These are phyloP conservation scores for Ilyonectria mors-panacis DNA, from an alignment of 2,329 filamentous ascomycete genomes.

Conservation along the genomic window DNA sequence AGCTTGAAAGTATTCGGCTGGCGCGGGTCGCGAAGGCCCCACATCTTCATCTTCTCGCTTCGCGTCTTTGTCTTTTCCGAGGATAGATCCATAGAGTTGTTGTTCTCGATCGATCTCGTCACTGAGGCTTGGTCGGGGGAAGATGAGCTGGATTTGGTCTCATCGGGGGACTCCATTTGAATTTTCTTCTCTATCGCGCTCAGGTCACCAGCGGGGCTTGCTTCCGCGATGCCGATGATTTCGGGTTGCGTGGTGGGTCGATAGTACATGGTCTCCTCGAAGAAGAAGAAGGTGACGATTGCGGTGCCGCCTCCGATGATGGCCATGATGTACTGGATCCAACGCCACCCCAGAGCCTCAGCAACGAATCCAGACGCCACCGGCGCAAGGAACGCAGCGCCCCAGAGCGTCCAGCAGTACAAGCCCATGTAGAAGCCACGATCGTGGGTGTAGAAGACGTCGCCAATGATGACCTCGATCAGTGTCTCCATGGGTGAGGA, in stretches of 20 bases:
- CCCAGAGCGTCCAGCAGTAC: slow-evolving; percentile 45
- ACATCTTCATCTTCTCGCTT: slow-evolving; percentile 37
- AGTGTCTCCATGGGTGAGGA: slow-evolving; percentile 44
- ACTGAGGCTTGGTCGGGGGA: slow-evolving; percentile 9
- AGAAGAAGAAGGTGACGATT: slow-evolving; percentile 41
- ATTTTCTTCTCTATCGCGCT: slow-evolving; percentile 20
- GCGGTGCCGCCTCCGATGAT: slow-evolving; percentile 32
- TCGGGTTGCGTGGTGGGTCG: slow-evolving; percentile 21
- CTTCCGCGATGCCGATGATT: slow-evolving; percentile 7
- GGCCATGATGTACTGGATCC: slow-evolving; percentile 45
- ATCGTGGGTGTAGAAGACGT: slow-evolving; percentile 44
- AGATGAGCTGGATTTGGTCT: not conserved
- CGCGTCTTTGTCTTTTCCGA: slow-evolving; percentile 27
- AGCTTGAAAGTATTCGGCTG: slow-evolving; percentile 41
- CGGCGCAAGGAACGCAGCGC: slow-evolving; percentile 43
- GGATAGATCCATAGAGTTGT: not conserved
- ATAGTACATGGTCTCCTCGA: slow-evolving; percentile 47
- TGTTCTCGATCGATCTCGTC: not conserved
- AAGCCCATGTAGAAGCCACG: slow-evolving; percentile 46
- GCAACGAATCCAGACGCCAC: slow-evolving; percentile 45
- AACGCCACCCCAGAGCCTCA: slow-evolving; percentile 41
- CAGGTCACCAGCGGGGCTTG: not conserved
- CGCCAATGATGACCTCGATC: slow-evolving; percentile 42
- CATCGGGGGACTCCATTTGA: not conserved
- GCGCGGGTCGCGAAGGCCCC: slow-evolving; percentile 35